phyloP scores from a whole-genome alignment of 2,329 filamentous ascomycete genomes.

The Colletotrichum spaethianum region DNA sequence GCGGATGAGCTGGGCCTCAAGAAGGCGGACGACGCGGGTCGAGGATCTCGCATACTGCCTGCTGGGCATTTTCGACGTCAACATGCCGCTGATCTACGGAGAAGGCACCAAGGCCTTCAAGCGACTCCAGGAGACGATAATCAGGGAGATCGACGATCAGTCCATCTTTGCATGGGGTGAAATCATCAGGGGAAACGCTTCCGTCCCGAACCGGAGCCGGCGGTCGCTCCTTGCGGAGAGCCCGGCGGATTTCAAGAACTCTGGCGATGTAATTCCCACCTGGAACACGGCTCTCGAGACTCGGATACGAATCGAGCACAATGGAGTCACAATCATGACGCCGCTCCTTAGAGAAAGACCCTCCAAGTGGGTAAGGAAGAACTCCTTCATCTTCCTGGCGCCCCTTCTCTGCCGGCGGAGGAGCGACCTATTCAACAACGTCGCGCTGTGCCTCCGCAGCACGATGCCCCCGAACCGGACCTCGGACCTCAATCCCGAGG shows the following conservation, averaged over 20 bases:
- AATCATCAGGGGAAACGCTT: neutral
- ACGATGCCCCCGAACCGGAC: neutral
- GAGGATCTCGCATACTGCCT: conserved; percentile 48
- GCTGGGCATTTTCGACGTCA: conserved; percentile 48
- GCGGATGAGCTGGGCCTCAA: conserved; percentile 48
- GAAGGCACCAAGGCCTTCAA: conserved; percentile 45
- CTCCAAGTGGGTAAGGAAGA: neutral
- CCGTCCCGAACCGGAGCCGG: neutral
- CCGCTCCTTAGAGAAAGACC: neutral
- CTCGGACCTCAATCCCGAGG: no score
- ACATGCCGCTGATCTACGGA: conserved; percentile 47
- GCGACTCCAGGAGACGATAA: conserved; percentile 36
- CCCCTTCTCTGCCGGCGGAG: neutral
- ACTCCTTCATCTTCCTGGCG: neutral
- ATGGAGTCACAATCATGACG: neutral
- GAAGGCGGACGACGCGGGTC: conserved; percentile 41
- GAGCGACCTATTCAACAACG: neutral
- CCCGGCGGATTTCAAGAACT: neutral
- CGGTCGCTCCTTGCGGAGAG: neutral
- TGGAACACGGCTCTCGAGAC: neutral
- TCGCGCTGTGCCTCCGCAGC: neutral
- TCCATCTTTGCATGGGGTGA: conserved; percentile 11
- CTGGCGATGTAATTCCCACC: neutral
- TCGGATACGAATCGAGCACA: neutral
- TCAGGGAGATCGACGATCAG: neutral